Evolutionary conservation across 2,329 filamentous ascomycete species (phyloP), one percentile per base, ranked within the genome.

Genomic region (Myriangium duriaei): DNA sequence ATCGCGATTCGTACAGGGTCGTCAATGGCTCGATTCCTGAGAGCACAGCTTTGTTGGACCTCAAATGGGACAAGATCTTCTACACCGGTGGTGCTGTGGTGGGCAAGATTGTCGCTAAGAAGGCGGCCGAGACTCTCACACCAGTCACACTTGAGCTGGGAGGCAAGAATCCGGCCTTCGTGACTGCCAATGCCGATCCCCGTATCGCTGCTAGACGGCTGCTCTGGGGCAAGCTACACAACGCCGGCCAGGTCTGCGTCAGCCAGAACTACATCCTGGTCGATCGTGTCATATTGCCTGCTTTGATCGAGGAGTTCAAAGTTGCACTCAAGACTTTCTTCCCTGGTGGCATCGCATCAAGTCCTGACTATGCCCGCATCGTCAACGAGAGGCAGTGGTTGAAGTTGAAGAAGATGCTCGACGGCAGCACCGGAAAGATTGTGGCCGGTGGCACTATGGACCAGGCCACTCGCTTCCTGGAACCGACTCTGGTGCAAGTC

Each of bases 41-140:
- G 67, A 86, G 81, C 3, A 84, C 81, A 32, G 77, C 76, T 10
- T 64, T 96, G 31, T 71, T 98, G 21, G 76, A 88, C 41, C 75
- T 86, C 64, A 88, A 88, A 59, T 98, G 87, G 80, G 87, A 92
- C 64, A 96, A 95, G 72, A 92, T 98, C 53, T 87, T 91, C 67
- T 98, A 94, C 65, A 98, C 91, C 1, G 91, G 91, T 39, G 79
- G 76, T 51, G 71, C 72, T 37, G 64, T 57, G 17, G 85, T 95
- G 12, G 91, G 83, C 33, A 67, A 53, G 14, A 69, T 69, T 48
- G 65, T 69, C 41, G 62, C 66, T 11, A 67, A 68, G 58, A 68
- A 68, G 52, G 66, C 65, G 1, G 65, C 66, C 2, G 65, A 69
- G 52, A 69, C 66, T 1, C 56, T 69, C 44, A 96, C 91, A 0